Evolutionary conservation across 164 flowering plant species (phyloP), one percentile per base, ranked within the genome.

Genomic region (Piper betle): DNA sequence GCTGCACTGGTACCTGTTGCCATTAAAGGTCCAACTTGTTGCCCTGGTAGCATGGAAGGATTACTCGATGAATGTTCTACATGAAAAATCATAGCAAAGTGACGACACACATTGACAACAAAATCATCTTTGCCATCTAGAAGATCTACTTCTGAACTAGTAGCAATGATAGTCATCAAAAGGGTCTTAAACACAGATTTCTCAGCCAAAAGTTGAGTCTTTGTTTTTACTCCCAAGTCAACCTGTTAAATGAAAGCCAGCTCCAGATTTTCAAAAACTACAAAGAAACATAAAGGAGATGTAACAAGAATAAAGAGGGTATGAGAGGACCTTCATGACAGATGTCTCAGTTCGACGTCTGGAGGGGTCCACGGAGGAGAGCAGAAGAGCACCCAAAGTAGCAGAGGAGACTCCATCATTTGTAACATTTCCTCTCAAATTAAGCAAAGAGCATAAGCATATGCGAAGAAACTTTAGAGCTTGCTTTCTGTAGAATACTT

Each of bases 121-220:
- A 81, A 94, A 62, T 94, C 96, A 70, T 94, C 94, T 42, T 74
- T 82, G 20, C 91, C 68, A 43, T 94, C 96, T 38, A 57, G 66
- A 42, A 94, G 80, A 68, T 94, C 99, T 57, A 82, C 78, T 64
- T 94, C 99, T 19, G 86, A 88, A 75, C 80, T 75, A 10, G 99
- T 81, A 69, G 96, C 91, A 71, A 91, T 85, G 39, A 81, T 70
- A 59, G 96, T 94, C 84, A 82, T 87, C 65, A 94, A 70, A 4
- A 94, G 85, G 65, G 70, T 77, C 82, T 91, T 94, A 70, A 94
- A 94, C 65, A 94, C 90, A 57, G 94, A 85, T 70, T 86, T 91
- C 77, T 94, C 99, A 52, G 99, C 99, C 87, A 88, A 71, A 58
- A 94, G 91, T 77, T 94, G 99, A 57, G 96, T 87, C 75, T 94